These are phyloP conservation scores for Rhododendron kiyosumense DNA, from an alignment of 148 eudicot genomes.

Conservation along the genomic window DNA sequence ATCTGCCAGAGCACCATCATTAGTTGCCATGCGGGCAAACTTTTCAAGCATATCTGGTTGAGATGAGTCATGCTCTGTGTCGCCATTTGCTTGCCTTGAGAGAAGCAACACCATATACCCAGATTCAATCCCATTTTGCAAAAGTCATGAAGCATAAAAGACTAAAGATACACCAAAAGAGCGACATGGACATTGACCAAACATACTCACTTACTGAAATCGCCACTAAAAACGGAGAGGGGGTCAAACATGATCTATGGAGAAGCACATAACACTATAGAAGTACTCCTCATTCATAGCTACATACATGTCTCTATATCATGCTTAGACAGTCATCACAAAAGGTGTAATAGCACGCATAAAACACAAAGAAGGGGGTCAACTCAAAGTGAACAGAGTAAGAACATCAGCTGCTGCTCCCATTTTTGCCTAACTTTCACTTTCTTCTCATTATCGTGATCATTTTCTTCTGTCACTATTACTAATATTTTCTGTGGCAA, in stretches of 20 bases:
- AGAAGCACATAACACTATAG: not conserved
- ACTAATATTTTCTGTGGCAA: not conserved
- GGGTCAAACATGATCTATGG: not conserved
- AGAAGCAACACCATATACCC: conserved; percentile 8
- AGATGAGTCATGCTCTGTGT: conserved; percentile 47
- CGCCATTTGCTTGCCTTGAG: conserved; percentile 70
- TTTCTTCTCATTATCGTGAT: not conserved
- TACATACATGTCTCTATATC: not conserved
- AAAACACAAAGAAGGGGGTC: not conserved
- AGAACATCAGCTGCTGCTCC: not conserved
- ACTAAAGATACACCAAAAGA: not conserved
- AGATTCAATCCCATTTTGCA: not conserved
- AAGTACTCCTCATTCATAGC: not conserved
- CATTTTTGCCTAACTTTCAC: not conserved
- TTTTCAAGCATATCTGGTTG: conserved; percentile 47
- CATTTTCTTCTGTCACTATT: not conserved
- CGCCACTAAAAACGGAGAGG: not conserved
- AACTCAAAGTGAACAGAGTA: not conserved
- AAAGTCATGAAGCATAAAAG: not conserved
- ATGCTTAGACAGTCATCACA: conserved; percentile 11
- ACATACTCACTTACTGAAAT: not conserved
- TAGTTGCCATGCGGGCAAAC: conserved; percentile 51
- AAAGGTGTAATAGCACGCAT: not conserved
- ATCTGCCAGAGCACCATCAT: conserved; percentile 67
- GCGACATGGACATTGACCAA: not conserved